Conservation (phyloP, 345 rosid genomes). For the Excoecaria agallocha region DNA sequence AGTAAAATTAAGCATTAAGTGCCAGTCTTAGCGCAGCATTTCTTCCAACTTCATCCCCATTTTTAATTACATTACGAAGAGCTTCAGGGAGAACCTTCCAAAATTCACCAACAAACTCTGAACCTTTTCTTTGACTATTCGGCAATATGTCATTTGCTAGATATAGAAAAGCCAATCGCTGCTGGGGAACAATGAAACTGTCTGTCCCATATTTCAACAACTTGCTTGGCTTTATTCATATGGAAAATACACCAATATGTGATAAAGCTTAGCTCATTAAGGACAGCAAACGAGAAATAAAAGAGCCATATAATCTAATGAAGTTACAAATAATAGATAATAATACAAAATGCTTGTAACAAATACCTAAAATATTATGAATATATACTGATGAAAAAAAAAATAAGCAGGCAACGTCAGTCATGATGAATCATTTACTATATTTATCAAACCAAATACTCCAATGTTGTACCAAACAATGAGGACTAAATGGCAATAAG, state of each 20-base stretch:
- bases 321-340: background rate
- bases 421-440: background rate
- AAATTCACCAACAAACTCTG: constrained; percentile 95
- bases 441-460: background rate
- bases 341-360: background rate
- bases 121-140: constrained; percentile 92
- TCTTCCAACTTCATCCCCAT: constrained; percentile 77
- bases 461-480: background rate
- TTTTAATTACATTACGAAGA: constrained; percentile 67
- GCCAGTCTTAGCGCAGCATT: constrained; percentile 85
- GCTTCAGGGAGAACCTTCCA: constrained; percentile 99
- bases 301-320: background rate
- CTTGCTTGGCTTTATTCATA: constrained; percentile 94
- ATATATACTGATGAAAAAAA: background rate
- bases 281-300: constrained; percentile 31
- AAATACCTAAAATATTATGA: background rate
- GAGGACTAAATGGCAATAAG: background rate
- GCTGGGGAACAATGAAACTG: constrained; percentile 88
- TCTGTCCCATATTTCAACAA: constrained; percentile 93
- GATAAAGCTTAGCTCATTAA: constrained; percentile 72
- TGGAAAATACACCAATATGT: constrained; percentile 98
- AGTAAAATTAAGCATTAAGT: constrained; percentile 9
- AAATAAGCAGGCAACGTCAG: background rate
- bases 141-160: constrained; percentile 98
- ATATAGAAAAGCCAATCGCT: constrained; percentile 83